phyloP scores from a whole-genome alignment of 1,139 yeast species.

The Saccharomyces hybrid region DNA sequence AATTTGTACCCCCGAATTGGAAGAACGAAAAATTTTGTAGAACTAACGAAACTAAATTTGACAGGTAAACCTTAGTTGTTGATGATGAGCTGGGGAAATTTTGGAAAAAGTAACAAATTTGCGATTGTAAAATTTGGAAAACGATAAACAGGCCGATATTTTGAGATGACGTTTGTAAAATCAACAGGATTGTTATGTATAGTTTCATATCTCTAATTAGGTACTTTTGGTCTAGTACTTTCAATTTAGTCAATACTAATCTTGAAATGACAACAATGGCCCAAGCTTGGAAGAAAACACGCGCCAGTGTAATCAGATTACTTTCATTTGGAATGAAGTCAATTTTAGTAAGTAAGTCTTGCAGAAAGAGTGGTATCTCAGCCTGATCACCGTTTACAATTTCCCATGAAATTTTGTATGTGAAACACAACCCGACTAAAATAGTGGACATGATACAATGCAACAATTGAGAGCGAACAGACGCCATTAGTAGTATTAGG shows the following conservation, averaged over 20 bases:
- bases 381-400: conserved; percentile 38
- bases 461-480: conserved; percentile 16
- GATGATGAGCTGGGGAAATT: not conserved
- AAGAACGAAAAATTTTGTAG: conserved; percentile 75
- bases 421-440: conserved; percentile 38
- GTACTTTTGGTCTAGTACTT: conserved; percentile 2
- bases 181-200: conserved; percentile 47
- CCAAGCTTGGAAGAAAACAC: conserved; percentile 8
- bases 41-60: conserved; percentile 27
- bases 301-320: not conserved
- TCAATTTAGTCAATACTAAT: not conserved
- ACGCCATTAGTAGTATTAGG: conserved; percentile 12
- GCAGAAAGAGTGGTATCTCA: conserved; percentile 13
- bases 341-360: conserved; percentile 5
- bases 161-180: conserved; percentile 61
- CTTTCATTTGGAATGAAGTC: not conserved
- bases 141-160: conserved; percentile 66
- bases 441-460: conserved; percentile 39
- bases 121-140: conserved; percentile 36
- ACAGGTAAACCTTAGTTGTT: conserved; percentile 3
- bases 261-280: conserved; percentile 7
- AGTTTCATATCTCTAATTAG: conserved; percentile 33
- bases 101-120: conserved; percentile 1
- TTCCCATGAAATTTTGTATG: conserved; percentile 54
- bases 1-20: conserved; percentile 85